phyloP scores from a whole-genome alignment of 768 basidiomycete species.

The Neoboletus brunneissimus region DNA sequence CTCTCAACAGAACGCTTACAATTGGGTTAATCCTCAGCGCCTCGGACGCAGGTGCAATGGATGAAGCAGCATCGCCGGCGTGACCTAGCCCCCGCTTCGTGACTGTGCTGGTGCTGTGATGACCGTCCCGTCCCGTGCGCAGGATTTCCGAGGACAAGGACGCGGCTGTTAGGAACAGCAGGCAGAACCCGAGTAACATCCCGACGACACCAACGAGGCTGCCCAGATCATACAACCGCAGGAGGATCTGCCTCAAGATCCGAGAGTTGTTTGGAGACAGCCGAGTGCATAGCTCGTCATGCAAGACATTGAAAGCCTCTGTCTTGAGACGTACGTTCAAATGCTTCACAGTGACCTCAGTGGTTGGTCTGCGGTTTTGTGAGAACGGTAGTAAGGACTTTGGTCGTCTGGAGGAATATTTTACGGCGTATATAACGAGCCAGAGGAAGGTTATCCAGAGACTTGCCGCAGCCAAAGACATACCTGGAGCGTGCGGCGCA shows the following conservation, averaged over 20 bases:
- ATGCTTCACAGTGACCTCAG: constrained; percentile 25
- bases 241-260: constrained; percentile 28
- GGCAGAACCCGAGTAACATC: constrained; percentile 41
- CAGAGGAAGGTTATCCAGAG: constrained; percentile 26
- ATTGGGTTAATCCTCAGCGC: constrained; percentile 26
- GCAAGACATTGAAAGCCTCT: constrained; percentile 45
- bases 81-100: constrained; percentile 15
- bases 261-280: constrained; percentile 34
- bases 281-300: constrained; percentile 41
- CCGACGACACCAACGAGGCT: constrained; percentile 44
- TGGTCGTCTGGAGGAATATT: constrained; percentile 18
- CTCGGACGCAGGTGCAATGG: background rate
- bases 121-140: background rate
- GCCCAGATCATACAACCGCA: constrained; percentile 50
- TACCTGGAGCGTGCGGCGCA: constrained; percentile 4
- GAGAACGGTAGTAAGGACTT: constrained; percentile 23
- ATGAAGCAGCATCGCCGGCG: background rate
- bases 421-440: constrained; percentile 26
- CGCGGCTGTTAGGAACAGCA: constrained; percentile 38
- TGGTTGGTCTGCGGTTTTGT: constrained; percentile 16
- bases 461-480: constrained; percentile 18
- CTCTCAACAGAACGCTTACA: constrained; percentile 24
- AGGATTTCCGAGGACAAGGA: constrained; percentile 21
- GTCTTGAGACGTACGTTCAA: constrained; percentile 43
- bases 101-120: constrained; percentile 6